These are phyloP conservation scores for Pestalotiopsis sp. DNA, from an alignment of 2,329 filamentous ascomycete genomes.

Conservation along the genomic window DNA sequence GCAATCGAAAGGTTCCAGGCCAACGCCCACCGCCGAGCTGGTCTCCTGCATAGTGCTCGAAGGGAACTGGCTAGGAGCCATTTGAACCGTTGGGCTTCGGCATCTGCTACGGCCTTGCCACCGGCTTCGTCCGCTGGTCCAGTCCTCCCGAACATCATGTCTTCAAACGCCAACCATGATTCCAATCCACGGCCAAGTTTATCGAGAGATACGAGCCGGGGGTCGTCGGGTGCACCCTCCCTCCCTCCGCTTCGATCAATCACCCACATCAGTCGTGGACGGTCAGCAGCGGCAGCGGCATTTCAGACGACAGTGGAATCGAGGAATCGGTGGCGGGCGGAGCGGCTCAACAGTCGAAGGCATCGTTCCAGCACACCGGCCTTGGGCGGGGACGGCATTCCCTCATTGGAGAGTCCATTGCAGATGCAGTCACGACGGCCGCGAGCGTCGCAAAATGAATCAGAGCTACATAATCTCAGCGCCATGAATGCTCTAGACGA, in stretches of 20 bases:
- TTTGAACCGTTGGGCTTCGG: slow-evolving; percentile 27
- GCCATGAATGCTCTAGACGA: slow-evolving; percentile 16
- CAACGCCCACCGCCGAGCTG: slow-evolving; percentile 29
- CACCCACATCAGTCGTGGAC: slow-evolving; percentile 25
- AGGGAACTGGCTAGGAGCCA: slow-evolving; percentile 23
- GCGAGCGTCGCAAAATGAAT: slow-evolving; percentile 5
- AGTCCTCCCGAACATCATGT: slow-evolving; percentile 32
- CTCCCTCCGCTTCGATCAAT: slow-evolving; percentile 40
- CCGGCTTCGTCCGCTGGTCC: slow-evolving; percentile 13
- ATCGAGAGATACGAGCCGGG: slow-evolving; percentile 33
- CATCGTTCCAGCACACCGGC: not conserved
- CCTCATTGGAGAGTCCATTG: not conserved
- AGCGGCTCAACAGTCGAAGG: slow-evolving; percentile 18
- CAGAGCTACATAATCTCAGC: slow-evolving; percentile 12
- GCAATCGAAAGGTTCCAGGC: slow-evolving; percentile 43
- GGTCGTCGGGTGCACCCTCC: slow-evolving; percentile 22
- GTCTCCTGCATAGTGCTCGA: slow-evolving; percentile 20
- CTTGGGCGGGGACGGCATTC: not conserved
- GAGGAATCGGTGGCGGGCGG: slow-evolving; percentile 21
- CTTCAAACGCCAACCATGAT: slow-evolving; percentile 31
- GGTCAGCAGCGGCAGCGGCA: slow-evolving; percentile 21
- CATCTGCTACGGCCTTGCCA: slow-evolving; percentile 15
- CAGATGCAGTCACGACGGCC: slow-evolving; percentile 6
- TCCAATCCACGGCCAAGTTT: slow-evolving; percentile 37
- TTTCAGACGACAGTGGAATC: slow-evolving; percentile 19